These are phyloP conservation scores for Citrus unshiu DNA, from an alignment of 345 rosid genomes.

Conservation along the genomic window DNA sequence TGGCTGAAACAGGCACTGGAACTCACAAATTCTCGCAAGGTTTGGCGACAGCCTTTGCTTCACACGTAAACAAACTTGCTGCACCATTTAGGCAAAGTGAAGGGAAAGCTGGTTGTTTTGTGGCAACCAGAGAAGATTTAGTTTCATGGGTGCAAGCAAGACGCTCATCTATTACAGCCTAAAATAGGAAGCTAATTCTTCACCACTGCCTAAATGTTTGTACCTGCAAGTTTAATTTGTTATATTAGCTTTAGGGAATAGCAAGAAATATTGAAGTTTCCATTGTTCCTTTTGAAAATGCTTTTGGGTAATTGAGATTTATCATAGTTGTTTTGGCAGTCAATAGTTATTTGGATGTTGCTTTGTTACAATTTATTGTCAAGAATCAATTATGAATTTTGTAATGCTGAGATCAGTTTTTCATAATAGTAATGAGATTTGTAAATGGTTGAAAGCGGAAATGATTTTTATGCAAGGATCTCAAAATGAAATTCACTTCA, in stretches of 20 bases:
- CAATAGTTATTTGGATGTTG: not conserved
- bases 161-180: constrained; percentile 28
- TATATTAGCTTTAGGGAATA: not conserved
- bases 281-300: too few species aligned
- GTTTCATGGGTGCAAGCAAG: constrained; percentile 69
- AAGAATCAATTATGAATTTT: not conserved
- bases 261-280: not conserved
- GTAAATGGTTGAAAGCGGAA: too few species aligned
- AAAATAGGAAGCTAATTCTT: not conserved
- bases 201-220: not conserved
- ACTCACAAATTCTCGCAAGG: constrained; percentile 84
- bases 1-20: constrained; percentile 81
- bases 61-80: constrained; percentile 55
- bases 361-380: not conserved
- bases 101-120: constrained; percentile 62
- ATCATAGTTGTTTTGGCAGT: not conserved
- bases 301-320: too few species aligned
- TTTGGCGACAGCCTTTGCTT: constrained; percentile 64
- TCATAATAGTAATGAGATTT: not conserved
- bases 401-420: not conserved
- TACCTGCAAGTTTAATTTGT: constrained; percentile 1
- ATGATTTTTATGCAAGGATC: not conserved
- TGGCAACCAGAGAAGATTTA: constrained; percentile 76
- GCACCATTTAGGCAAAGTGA: constrained; percentile 71
- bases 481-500: constrained; percentile 8